Conservation (phyloP, 202 grass and related monocot genomes). For the Musa balbisiana region DNA sequence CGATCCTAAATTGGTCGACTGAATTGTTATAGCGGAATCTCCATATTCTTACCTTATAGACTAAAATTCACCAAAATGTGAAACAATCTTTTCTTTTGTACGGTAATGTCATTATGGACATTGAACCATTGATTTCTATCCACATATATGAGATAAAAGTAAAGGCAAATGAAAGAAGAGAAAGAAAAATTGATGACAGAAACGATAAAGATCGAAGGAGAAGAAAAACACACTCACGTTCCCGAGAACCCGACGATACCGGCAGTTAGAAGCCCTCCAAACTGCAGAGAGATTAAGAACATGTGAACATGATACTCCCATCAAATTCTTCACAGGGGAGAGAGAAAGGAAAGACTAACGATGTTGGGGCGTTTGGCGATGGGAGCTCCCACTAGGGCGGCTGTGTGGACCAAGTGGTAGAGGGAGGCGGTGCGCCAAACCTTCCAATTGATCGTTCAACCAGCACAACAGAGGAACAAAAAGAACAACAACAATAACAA, state of each 20-base stretch:
- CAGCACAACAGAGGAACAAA: not conserved
- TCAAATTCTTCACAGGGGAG: not conserved
- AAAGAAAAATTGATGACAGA: conserved; percentile 5
- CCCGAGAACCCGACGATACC: conserved; percentile 85
- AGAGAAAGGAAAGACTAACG: conserved; percentile 31
- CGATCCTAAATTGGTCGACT: not conserved
- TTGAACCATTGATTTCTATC: no score
- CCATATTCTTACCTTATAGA: no score
- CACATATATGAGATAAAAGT: no score
- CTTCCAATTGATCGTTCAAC: conserved; percentile 4
- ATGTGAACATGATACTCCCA: not conserved
- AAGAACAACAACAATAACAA: not conserved
- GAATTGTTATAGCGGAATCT: no score
- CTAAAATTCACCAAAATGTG: no score
- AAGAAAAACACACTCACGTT: conserved; percentile 44
- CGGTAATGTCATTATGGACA: no score
- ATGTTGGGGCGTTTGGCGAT: conserved; percentile 61
- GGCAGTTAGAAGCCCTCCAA: conserved; percentile 71
- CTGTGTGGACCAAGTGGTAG: conserved; percentile 88
- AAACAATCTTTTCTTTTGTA: no score
- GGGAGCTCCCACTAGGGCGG: conserved; percentile 78
- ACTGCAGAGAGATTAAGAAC: conserved; percentile 35
- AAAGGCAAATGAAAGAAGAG: not conserved
- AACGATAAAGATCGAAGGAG: not conserved
- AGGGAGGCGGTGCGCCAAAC: conserved; percentile 87